Conservation (phyloP, 177 flowering plant species). For the Vitis hybrid region DNA sequence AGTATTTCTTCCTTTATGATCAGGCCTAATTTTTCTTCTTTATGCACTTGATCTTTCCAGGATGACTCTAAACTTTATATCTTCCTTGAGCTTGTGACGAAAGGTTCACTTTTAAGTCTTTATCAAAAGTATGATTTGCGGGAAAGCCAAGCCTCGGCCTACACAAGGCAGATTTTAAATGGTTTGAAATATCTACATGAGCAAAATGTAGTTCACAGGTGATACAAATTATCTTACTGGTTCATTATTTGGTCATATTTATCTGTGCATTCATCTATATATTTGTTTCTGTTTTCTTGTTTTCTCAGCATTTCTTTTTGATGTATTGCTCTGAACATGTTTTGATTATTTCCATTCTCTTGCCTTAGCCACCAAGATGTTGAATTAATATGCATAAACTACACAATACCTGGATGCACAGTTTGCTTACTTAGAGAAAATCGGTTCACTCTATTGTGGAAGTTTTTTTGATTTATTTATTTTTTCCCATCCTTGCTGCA, state of each 20-base stretch:
- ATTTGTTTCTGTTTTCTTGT: neutral
- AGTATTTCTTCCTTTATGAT: neutral
- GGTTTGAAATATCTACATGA: conserved; percentile 86
- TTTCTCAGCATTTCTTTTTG: neutral
- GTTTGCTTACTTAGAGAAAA: too few relatives aligned
- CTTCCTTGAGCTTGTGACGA: conserved; percentile 77
- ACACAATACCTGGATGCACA: too few relatives aligned
- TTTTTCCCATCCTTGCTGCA: too few relatives aligned
- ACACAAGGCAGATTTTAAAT: conserved; percentile 73
- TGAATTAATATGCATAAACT: too few relatives aligned
- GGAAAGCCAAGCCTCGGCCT: conserved; percentile 69
- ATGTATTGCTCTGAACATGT: too few relatives aligned
- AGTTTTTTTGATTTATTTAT: too few relatives aligned
- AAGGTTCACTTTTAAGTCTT: conserved; percentile 66
- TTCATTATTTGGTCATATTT: neutral
- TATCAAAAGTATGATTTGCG: conserved; percentile 53
- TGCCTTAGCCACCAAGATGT: too few relatives aligned
- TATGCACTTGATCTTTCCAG: conserved; percentile 29
- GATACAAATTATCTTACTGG: conserved; percentile 1
- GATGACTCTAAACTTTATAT: conserved; percentile 62
- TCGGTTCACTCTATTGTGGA: too few relatives aligned
- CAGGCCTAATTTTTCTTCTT: neutral
- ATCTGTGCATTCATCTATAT: neutral
- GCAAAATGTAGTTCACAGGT: conserved; percentile 74
- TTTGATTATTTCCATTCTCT: too few relatives aligned